Conservation (phyloP, 768 basidiomycete genomes). For the Suillus luteus region DNA sequence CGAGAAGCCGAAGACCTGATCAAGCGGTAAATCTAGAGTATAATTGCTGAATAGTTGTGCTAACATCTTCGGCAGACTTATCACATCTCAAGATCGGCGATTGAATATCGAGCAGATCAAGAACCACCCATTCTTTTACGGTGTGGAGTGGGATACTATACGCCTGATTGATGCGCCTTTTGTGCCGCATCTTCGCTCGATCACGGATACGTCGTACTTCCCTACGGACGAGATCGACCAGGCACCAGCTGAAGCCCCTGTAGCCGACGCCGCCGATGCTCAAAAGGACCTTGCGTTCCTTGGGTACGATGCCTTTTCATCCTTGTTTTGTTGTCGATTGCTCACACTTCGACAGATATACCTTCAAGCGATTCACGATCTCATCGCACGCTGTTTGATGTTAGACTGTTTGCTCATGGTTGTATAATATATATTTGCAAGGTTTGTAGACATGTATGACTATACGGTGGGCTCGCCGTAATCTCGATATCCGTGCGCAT, state of each 20-base stretch:
- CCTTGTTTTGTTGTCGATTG: conserved; percentile 9
- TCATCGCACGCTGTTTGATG: conserved; percentile 56
- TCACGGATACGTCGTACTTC: conserved; percentile 98
- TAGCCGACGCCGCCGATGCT: conserved; percentile 41
- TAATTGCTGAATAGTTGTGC: neutral
- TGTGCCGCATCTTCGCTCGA: conserved; percentile 90
- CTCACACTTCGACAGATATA: conserved; percentile 52
- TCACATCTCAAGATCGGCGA: conserved; percentile 82
- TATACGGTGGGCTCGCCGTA: neutral
- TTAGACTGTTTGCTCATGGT: neutral
- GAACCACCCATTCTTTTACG: conserved; percentile 90
- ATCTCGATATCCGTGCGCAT: neutral
- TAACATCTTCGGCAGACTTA: conserved; percentile 52
- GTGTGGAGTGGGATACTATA: conserved; percentile 91
- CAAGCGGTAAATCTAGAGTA: conserved; percentile 52
- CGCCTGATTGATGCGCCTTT: conserved; percentile 93
- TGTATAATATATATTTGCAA: conserved; percentile 1
- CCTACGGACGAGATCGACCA: conserved; percentile 93
- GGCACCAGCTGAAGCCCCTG: conserved; percentile 48
- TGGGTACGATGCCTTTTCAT: conserved; percentile 42
- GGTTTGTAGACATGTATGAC: neutral
- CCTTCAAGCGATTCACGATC: conserved; percentile 75
- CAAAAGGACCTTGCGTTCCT: conserved; percentile 68
- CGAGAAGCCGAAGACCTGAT: conserved; percentile 90
- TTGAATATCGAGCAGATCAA: conserved; percentile 86